Percentiles rank a stretch among this genome's conserved stretches.
Conservation (phyloP, 306 rosid species). For the Dicorynia guianensis region DNA sequence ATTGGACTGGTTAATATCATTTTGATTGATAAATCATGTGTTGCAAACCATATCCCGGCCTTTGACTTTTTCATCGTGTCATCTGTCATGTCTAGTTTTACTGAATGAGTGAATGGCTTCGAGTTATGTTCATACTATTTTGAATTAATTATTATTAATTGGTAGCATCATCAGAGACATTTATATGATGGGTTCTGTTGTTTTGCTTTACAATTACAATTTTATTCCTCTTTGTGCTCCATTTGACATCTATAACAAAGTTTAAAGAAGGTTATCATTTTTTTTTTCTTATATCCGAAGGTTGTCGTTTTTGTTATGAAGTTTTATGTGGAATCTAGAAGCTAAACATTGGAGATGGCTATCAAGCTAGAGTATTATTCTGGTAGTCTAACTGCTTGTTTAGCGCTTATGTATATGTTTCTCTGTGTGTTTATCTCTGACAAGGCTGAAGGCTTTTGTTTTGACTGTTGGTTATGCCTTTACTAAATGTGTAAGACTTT, state of each 20-base stretch:
- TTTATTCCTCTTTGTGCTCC: not conserved
- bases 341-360: constrained; percentile 8
- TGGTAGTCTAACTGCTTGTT: not conserved
- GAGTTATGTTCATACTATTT: constrained; percentile 15
- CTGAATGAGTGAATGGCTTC: not conserved
- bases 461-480: constrained; percentile 30
- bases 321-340: not conserved
- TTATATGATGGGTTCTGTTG: constrained; percentile 3
- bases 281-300: too few relatives aligned
- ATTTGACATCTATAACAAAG: not conserved
- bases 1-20: constrained; percentile 21
- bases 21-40: constrained; percentile 27
- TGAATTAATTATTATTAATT: not conserved
- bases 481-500: constrained; percentile 15
- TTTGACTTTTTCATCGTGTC: constrained; percentile 3
- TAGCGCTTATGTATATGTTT: constrained; percentile 11
- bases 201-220: constrained; percentile 25
- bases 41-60: not conserved
- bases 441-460: constrained; percentile 24
- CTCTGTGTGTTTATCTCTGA: constrained; percentile 19
- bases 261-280: constrained; percentile 13
- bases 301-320: constrained; percentile 24
- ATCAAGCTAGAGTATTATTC: not conserved
- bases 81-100: constrained; percentile 23
- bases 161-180: not conserved